These are phyloP conservation scores for Podaxis rugospora DNA, from an alignment of 768 basidiomycete genomes.

Conservation along the genomic window DNA sequence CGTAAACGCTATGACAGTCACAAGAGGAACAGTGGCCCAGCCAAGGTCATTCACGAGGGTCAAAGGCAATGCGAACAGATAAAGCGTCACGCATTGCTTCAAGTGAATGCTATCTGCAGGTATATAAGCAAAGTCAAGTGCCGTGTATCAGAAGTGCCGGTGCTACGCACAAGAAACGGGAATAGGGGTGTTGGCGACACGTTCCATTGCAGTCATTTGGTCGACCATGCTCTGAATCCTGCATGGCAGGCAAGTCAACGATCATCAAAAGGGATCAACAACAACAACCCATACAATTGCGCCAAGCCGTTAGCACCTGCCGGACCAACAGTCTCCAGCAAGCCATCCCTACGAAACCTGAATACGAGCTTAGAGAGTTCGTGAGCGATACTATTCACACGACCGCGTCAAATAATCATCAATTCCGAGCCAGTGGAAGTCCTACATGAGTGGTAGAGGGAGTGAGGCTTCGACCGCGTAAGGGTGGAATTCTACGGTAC, in stretches of 20 bases:
- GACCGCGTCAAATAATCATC: not conserved
- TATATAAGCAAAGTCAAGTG: not conserved
- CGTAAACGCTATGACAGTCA: slow-evolving; percentile 85
- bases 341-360: slow-evolving; percentile 72
- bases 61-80: slow-evolving; percentile 87
- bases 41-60: slow-evolving; percentile 79
- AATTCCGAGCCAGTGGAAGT: not conserved
- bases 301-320: slow-evolving; percentile 81
- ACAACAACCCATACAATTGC: slow-evolving; percentile 41
- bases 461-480: slow-evolving; percentile 57
- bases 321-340: slow-evolving; percentile 85
- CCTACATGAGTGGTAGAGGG: slow-evolving; percentile 79
- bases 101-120: slow-evolving; percentile 77
- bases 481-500: slow-evolving; percentile 57
- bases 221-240: slow-evolving; percentile 83
- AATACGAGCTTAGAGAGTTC: slow-evolving; percentile 71
- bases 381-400: slow-evolving; percentile 62
- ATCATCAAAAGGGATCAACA: not conserved
- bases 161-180: slow-evolving; percentile 60
- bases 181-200: slow-evolving; percentile 86
- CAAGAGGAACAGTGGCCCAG: slow-evolving; percentile 81
- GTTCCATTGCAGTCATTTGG: slow-evolving; percentile 82
- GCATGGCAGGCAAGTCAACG: slow-evolving; percentile 5
- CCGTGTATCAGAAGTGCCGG: not conserved
- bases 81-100: slow-evolving; percentile 93